phyloP scores from a whole-genome alignment of 176 grass and related monocot species.

The Oryza meyeriana region DNA sequence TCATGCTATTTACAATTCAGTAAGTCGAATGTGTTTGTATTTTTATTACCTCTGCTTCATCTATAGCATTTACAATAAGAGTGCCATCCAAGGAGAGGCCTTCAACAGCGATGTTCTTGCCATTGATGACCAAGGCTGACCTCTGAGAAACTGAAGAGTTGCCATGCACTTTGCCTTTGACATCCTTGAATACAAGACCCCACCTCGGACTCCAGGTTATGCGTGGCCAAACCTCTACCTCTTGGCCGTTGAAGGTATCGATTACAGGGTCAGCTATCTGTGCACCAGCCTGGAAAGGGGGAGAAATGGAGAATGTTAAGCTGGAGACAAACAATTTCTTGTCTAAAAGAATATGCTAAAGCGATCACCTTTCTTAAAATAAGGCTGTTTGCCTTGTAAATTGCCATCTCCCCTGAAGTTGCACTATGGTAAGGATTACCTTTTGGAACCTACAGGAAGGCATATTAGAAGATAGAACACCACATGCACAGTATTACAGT shows the following conservation, averaged over 20 bases:
- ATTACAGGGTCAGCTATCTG: conserved; percentile 63
- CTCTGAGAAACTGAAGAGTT: conserved; percentile 55
- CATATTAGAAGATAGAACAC: conserved; percentile 13
- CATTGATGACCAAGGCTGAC: conserved; percentile 70
- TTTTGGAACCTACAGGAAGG: conserved; percentile 67
- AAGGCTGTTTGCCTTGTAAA: conserved; percentile 88
- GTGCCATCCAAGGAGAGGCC: conserved; percentile 70
- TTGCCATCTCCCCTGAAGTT: conserved; percentile 92
- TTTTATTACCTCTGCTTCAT: conserved; percentile 75
- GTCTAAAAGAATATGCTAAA: neutral
- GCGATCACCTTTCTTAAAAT: conserved; percentile 79
- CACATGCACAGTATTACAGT: neutral
- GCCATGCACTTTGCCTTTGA: conserved; percentile 52
- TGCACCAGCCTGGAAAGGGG: conserved; percentile 57
- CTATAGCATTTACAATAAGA: conserved; percentile 56
- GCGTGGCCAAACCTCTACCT: conserved; percentile 88
- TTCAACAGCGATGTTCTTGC: conserved; percentile 48
- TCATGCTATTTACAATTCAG: neutral
- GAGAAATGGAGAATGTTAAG: neutral
- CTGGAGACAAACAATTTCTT: conserved; percentile 27
- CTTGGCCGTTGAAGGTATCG: conserved; percentile 84
- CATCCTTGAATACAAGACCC: conserved; percentile 67
- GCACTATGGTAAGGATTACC: conserved; percentile 99
- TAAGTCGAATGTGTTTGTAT: neutral
- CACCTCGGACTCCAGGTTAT: conserved; percentile 86